Evolutionary conservation across 225 moss, liverwort and hornwort species (phyloP).

Genomic region (Physcomitrium patens): DNA sequence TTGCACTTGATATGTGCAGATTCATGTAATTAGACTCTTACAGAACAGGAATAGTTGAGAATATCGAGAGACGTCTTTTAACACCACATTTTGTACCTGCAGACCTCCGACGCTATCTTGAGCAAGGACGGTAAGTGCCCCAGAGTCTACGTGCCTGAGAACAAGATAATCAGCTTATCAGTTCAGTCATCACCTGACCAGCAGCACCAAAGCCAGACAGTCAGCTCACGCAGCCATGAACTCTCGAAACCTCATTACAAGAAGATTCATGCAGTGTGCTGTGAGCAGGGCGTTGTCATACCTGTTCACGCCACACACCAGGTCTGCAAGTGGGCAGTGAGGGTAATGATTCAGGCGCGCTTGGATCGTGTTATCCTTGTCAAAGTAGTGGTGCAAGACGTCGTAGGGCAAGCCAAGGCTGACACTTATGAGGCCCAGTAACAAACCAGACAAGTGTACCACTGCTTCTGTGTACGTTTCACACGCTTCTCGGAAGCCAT

Average conservation of each 20-base stretch:
- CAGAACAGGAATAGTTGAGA: too few species aligned
- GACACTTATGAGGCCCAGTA: slow-evolving; percentile 49
- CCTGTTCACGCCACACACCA: slow-evolving; percentile 64
- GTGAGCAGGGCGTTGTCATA: not conserved
- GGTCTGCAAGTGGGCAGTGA: slow-evolving; percentile 44
- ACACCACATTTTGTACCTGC: slow-evolving; percentile 32
- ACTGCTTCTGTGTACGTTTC: slow-evolving; percentile 46
- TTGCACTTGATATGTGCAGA: too few species aligned
- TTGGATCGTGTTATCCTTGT: slow-evolving; percentile 40
- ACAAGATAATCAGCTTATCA: not conserved
- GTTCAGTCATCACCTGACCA: not conserved
- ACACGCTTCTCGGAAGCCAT: slow-evolving; percentile 48
- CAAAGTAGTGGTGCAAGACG: slow-evolving; percentile 47
- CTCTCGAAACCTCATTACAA: not conserved
- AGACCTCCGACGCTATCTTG: slow-evolving; percentile 65
- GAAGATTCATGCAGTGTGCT: too few species aligned
- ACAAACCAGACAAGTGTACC: slow-evolving; percentile 37
- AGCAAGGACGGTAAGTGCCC: slow-evolving; percentile 61
- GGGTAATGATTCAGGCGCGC: slow-evolving; percentile 60
- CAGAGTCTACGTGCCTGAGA: slow-evolving; percentile 61
- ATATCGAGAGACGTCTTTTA: too few species aligned
- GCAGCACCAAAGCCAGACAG: not conserved
- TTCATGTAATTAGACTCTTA: too few species aligned
- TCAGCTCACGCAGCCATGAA: not conserved
- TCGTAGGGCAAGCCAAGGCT: slow-evolving; percentile 62